phyloP scores from a whole-genome alignment of 2,329 filamentous ascomycete species.

The Paecilomyces variotii region DNA sequence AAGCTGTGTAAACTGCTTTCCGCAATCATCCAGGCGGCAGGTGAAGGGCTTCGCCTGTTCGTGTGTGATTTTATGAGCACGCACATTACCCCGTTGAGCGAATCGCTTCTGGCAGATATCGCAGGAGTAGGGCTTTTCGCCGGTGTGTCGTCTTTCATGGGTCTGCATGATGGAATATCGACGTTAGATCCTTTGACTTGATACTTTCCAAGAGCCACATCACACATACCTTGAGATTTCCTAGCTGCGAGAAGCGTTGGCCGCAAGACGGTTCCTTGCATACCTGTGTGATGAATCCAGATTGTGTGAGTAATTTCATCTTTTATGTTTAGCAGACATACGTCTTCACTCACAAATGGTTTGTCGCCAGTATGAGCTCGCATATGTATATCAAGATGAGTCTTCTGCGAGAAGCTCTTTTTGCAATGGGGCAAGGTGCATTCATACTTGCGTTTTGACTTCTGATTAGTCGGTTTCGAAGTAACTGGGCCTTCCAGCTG shows the following conservation, averaged over 20 bases:
- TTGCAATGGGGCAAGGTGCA: slow-evolving; percentile 68
- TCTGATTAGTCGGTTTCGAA: slow-evolving; percentile 32
- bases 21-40: slow-evolving; percentile 75
- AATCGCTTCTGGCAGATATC: slow-evolving; percentile 73
- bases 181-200: neutral
- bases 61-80: slow-evolving; percentile 76
- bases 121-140: slow-evolving; percentile 76
- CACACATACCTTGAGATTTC: slow-evolving; percentile 69
- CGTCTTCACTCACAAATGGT: slow-evolving; percentile 66
- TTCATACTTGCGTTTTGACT: slow-evolving; percentile 54
- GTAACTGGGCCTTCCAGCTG: slow-evolving; percentile 14
- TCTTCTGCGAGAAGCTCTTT: slow-evolving; percentile 85
- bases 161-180: slow-evolving; percentile 45
- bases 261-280: slow-evolving; percentile 68
- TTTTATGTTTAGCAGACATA: neutral
- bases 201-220: neutral
- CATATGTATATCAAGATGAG: slow-evolving; percentile 83
- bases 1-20: slow-evolving; percentile 80
- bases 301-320: slow-evolving; percentile 1
- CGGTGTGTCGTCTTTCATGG: slow-evolving; percentile 79
- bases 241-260: slow-evolving; percentile 77
- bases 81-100: slow-evolving; percentile 76
- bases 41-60: slow-evolving; percentile 67
- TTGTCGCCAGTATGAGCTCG: slow-evolving; percentile 83
- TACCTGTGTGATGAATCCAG: slow-evolving; percentile 30